phyloP scores from a whole-genome alignment of 495 filamentous ascomycete species.

The Podospora bellae-mahoneyi region DNA sequence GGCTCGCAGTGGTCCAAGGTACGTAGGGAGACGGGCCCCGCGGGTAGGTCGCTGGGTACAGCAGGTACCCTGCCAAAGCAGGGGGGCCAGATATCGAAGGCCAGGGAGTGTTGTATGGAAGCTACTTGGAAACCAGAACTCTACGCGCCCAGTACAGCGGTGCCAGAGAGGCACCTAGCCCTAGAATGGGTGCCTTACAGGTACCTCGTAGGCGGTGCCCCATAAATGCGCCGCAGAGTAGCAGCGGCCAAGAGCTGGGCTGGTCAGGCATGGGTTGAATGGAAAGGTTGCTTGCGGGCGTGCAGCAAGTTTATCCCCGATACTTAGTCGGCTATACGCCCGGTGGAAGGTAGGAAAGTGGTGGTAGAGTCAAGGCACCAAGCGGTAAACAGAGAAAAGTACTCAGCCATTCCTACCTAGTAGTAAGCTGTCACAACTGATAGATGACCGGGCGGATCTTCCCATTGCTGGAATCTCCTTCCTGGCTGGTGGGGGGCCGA shows the following conservation, averaged over 20 bases:
- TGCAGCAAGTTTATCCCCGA: conserved; percentile 3
- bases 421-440: not conserved
- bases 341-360: not conserved
- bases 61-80: not conserved
- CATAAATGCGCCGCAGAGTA: not conserved
- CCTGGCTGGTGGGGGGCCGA: not conserved
- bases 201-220: not conserved
- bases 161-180: conserved; percentile 1
- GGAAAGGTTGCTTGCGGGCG: not conserved
- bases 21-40: not conserved
- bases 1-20: not conserved
- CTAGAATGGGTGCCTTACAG: conserved; percentile 1
- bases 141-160: not conserved
- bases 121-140: not conserved
- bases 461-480: not conserved
- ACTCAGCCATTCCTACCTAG: not conserved
- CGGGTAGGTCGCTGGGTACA: not conserved
- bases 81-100: not conserved
- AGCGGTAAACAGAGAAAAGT: not conserved
- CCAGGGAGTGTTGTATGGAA: not conserved
- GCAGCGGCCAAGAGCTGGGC: conserved; percentile 2
- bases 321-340: not conserved
- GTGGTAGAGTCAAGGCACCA: not conserved
- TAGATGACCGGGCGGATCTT: not conserved
- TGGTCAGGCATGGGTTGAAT: not conserved